Percentiles rank a stretch among this genome's conserved stretches.
These are phyloP conservation scores for Ceratorhiza oryzae-sativae DNA, from an alignment of 1,284 basidiomycete species.

Conservation along the genomic window DNA sequence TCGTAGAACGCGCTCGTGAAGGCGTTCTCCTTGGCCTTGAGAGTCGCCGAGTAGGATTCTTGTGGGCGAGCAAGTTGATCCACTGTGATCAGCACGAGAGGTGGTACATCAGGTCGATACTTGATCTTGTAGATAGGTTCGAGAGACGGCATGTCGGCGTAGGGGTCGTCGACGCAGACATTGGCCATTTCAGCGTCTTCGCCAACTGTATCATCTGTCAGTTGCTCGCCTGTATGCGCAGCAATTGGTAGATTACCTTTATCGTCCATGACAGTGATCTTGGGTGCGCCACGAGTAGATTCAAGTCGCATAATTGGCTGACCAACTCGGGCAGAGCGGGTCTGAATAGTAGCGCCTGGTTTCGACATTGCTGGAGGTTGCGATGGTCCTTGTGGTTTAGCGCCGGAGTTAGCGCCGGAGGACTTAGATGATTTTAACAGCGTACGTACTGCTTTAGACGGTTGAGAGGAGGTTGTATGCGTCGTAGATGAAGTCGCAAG, in stretches of 20 bases:
- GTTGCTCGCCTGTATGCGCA: neutral
- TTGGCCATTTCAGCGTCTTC: neutral
- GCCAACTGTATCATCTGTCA: neutral
- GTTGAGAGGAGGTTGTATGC: no score
- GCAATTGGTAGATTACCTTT: neutral
- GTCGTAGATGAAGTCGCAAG: no score
- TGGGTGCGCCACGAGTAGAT: neutral
- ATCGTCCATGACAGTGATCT: neutral
- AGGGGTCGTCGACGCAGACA: neutral
- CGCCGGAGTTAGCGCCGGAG: neutral
- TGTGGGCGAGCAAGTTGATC: neutral
- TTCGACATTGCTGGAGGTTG: neutral
- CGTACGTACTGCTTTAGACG: no score
- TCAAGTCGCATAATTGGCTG: neutral
- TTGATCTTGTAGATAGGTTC: neutral
- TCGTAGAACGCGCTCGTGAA: neutral
- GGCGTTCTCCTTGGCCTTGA: neutral
- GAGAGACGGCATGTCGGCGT: neutral
- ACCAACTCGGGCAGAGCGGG: neutral
- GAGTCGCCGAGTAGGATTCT: neutral
- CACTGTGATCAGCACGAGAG: neutral
- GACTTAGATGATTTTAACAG: neutral
- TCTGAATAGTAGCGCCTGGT: neutral
- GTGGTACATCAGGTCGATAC: neutral
- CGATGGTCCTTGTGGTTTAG: neutral